Evolutionary conservation across 169 alveolate species (phyloP).

Genomic region (Plasmodium gonderi): DNA sequence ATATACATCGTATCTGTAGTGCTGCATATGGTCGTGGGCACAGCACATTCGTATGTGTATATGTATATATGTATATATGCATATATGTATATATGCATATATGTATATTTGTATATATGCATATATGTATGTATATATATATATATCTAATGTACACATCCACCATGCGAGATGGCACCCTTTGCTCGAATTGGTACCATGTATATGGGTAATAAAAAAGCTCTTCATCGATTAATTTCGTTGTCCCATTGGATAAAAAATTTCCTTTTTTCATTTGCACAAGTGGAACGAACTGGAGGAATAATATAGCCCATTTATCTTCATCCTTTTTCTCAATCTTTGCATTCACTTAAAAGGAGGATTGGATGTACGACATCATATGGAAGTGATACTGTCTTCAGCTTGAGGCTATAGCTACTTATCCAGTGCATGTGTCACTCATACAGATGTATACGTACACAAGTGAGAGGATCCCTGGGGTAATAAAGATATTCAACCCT

Average conservation of each 20-base stretch:
- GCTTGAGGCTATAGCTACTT: neutral
- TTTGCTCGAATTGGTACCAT: neutral
- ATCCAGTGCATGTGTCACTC: neutral
- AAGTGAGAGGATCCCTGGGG: neutral
- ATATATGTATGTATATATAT: neutral
- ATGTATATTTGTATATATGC: neutral
- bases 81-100: neutral
- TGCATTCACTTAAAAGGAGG: neutral
- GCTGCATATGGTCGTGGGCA: constrained; percentile 5
- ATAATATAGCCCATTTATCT: neutral
- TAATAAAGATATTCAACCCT: neutral
- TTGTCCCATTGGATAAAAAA: neutral
- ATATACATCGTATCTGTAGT: neutral
- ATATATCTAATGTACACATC: neutral
- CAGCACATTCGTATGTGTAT: too few relatives aligned
- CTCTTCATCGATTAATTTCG: neutral
- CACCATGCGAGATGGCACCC: neutral
- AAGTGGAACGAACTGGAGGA: neutral
- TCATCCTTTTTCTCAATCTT: neutral
- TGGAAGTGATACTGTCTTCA: neutral
- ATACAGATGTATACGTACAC: neutral
- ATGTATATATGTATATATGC: neutral
- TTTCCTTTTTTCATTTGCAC: neutral
- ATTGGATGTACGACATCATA: neutral
- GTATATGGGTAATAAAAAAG: neutral